phyloP scores from a whole-genome alignment of 306 rosid species.

The Glycine tomentella region DNA sequence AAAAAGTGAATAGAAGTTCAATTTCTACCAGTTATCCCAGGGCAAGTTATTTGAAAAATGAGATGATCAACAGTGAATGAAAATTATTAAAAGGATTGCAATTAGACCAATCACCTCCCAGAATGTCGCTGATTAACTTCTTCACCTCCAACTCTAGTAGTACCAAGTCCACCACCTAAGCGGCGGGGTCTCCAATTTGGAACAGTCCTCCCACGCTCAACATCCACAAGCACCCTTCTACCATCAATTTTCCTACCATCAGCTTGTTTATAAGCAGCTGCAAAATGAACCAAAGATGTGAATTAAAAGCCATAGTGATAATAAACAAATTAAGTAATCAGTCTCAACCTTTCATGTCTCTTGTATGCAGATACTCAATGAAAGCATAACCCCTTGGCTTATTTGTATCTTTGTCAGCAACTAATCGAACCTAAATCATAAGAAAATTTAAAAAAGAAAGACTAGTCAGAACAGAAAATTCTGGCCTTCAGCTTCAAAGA shows the following conservation, averaged over 20 bases:
- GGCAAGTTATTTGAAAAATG: neutral
- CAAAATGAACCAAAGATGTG: constrained; percentile 22
- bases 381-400: constrained; percentile 95
- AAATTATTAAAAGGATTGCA: constrained; percentile 16
- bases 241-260: constrained; percentile 98
- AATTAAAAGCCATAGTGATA: constrained; percentile 16
- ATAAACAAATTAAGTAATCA: constrained; percentile 24
- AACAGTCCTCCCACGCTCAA: constrained; percentile 98
- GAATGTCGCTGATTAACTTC: constrained; percentile 83
- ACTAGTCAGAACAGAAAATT: constrained; percentile 47
- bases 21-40: neutral
- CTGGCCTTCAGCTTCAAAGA: constrained; percentile 38
- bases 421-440: constrained; percentile 78
- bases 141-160: constrained; percentile 95
- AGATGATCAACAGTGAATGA: neutral
- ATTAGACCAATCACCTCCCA: constrained; percentile 69
- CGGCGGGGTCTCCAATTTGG: constrained; percentile 99
- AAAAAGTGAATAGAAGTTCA: constrained; percentile 11
- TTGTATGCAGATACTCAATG: constrained; percentile 91
- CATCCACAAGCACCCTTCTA: constrained; percentile 97
- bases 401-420: constrained; percentile 70
- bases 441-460: constrained; percentile 10
- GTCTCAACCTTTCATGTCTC: constrained; percentile 95
- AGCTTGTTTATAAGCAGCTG: constrained; percentile 99
- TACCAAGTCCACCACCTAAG: constrained; percentile 98